Conservation (phyloP, 495 filamentous ascomycete genomes). For the Bathelium albidoporum region DNA sequence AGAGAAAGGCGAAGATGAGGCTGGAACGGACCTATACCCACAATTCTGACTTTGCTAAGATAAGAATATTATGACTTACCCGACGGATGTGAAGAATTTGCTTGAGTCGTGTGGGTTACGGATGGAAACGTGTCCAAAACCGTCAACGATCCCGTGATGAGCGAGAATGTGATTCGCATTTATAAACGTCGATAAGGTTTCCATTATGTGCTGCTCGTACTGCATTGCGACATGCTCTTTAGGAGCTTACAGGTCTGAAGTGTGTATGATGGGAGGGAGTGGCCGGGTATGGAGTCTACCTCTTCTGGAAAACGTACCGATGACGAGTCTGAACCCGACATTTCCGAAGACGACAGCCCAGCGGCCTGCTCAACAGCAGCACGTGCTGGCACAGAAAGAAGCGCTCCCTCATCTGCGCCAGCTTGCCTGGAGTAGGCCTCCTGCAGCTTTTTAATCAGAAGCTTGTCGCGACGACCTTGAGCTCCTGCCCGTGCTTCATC, state of each 20-base stretch:
- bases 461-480: too few relatives aligned
- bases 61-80: not conserved
- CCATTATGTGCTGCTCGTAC: not conserved
- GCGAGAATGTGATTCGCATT: not conserved
- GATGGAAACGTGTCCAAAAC: conserved; percentile 28
- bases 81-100: conserved; percentile 25
- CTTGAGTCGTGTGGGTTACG: conserved; percentile 27
- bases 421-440: too few relatives aligned
- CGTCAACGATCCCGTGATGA: not conserved
- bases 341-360: too few relatives aligned
- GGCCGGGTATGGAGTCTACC: not conserved
- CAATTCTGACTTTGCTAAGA: not conserved
- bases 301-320: not conserved
- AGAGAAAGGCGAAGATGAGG: not conserved
- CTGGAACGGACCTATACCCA: not conserved
- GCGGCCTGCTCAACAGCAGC: too few relatives aligned
- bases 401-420: too few relatives aligned
- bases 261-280: not conserved
- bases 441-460: too few relatives aligned
- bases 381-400: too few relatives aligned
- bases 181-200: not conserved
- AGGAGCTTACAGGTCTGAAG: not conserved
- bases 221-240: not conserved
- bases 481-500: too few relatives aligned
- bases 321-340: too few relatives aligned